Percentiles rank a stretch among this genome's conserved stretches.
Evolutionary conservation across 495 filamentous ascomycete species (phyloP).

Genomic region (Viridothelium virens): DNA sequence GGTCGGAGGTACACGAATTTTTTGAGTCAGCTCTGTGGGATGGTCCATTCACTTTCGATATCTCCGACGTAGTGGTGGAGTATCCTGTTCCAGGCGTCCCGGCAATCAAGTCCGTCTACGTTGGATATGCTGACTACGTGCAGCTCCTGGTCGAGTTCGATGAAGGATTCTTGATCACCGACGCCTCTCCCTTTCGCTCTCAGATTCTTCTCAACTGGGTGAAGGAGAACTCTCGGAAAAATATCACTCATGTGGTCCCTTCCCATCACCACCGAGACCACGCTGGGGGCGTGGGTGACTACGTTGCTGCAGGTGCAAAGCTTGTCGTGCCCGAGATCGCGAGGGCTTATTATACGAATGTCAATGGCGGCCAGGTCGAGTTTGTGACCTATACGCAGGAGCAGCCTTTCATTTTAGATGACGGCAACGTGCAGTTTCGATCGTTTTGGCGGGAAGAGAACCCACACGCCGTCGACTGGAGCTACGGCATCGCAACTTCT

Average conservation of each 20-base stretch:
- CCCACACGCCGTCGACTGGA: slow-evolving; percentile 21
- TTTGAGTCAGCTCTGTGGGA: slow-evolving; percentile 6
- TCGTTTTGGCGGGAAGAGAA: slow-evolving; percentile 19
- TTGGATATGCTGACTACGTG: slow-evolving; percentile 7
- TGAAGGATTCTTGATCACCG: slow-evolving; percentile 12
- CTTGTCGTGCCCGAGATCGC: slow-evolving; percentile 20
- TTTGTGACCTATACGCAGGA: slow-evolving; percentile 17
- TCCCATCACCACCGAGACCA: slow-evolving; percentile 23
- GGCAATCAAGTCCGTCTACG: neutral
- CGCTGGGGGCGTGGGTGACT: slow-evolving; percentile 18
- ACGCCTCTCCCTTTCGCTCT: slow-evolving; percentile 2
- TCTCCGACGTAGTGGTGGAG: slow-evolving; percentile 5
- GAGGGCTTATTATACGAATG: slow-evolving; percentile 17
- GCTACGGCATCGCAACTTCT: slow-evolving; percentile 11
- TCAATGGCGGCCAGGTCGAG: slow-evolving; percentile 17
- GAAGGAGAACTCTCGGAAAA: slow-evolving; percentile 12
- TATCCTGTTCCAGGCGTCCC: slow-evolving; percentile 8
- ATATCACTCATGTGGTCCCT: slow-evolving; percentile 15
- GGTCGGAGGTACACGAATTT: slow-evolving; percentile 13
- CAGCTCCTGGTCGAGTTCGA: slow-evolving; percentile 12
- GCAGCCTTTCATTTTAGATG: slow-evolving; percentile 15
- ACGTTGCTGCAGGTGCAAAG: slow-evolving; percentile 19
- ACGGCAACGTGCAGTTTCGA: slow-evolving; percentile 18
- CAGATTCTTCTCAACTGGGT: slow-evolving; percentile 9
- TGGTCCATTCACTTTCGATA: slow-evolving; percentile 10